Evolutionary conservation across 2,329 filamentous ascomycete genomes (phyloP), one percentile per base, ranked within the genome.

Genomic region (Penicillium verrucosum): DNA sequence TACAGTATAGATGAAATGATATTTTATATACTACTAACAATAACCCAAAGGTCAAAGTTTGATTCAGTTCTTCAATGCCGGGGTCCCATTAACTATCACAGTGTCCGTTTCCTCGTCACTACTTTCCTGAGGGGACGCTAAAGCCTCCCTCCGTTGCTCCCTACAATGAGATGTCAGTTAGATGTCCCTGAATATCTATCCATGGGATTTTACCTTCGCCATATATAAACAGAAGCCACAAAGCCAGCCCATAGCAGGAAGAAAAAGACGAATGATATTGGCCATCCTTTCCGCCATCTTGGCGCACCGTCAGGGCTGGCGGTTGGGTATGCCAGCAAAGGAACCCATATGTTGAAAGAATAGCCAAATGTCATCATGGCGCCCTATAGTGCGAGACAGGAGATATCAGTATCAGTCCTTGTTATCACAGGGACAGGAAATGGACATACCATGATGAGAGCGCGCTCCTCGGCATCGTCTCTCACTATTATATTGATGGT

Each of bases 271-370:
- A 81, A 73, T 2, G 77, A 74, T 6, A 80, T 74, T 0, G 78
- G 77, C 71, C 79, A 82, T 0, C 80, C 79, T 30, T 78, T 78
- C 2, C 66, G 75, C 80, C 80, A 82, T 34, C 75, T 69, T 0
- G 80, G 79, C 0, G 77, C 77, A 3, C 76, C 75, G 30, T 75
- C 61, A 0, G 70, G 66, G 1, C 76, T 76, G 0, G 73, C 74
- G 0, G 76, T 78, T 0, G 77, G 77, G 56, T 76, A 79, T 2
- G 76, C 64, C 2, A 79, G 64, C 6, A 79, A 67, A 0, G 76
- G 76, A 5, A 78, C 74, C 77, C 77, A 79, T 12, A 79, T 77
- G 38, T 78, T 69, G 59, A 78, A 78, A 0, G 74, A 77, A 56
- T 78, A 79, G 36, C 77, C 77, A 45, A 79, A 74, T 2, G 75